Evolutionary conservation across 495 filamentous ascomycete genomes (phyloP), one percentile per base, ranked within the genome.

Genomic region (Glutinoglossum americanum): DNA sequence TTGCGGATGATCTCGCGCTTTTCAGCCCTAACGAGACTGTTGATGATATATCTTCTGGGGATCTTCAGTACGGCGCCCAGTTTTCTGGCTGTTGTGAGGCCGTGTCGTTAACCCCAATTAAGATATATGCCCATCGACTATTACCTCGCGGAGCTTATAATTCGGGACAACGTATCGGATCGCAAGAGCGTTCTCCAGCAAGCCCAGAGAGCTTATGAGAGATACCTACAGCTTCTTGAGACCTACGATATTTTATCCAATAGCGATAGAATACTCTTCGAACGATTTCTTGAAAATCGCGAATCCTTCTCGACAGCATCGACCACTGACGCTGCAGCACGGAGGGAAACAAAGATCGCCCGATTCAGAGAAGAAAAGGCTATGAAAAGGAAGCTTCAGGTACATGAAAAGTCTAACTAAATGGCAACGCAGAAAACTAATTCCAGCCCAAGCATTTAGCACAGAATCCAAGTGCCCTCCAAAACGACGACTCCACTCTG

Each of bases 21-120:
- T 97, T 96, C 75, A 92, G 87, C 64, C 76, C 82, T 8, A 97
- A 98, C 67, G 92, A 98, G 66, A 75, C 78, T 1, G 68, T 94
- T 33, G 93, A 97, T 57, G 92, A 98, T 72, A 71, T 97, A 30
- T 74, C 84, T 11, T 90, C 89, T 11, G 75, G 74, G n/a, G 81
- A 92, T 68, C 68, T 98, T 47, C 84, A 83, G 76, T 94, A 77
- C 64, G 60, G 65, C 58, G 60, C 64, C 23, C 5, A 27, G 1
- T 5, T 32, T 28, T 21, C 49, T 53, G 5, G 49, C 28, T 3
- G 28, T 21, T 32, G 23, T 13, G 15, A 17, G 49, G 28, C 5
- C 28, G 8, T 28, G 21, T 28, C 5, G 13, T 30, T 53, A 17
- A 53, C 26, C 15, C 68, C 47, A 23, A 5, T 37, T 44, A 60